Percentiles rank a stretch among this genome's conserved stretches.
phyloP scores from a whole-genome alignment of 2,329 filamentous ascomycete species.

The Xylariaceae sp. region DNA sequence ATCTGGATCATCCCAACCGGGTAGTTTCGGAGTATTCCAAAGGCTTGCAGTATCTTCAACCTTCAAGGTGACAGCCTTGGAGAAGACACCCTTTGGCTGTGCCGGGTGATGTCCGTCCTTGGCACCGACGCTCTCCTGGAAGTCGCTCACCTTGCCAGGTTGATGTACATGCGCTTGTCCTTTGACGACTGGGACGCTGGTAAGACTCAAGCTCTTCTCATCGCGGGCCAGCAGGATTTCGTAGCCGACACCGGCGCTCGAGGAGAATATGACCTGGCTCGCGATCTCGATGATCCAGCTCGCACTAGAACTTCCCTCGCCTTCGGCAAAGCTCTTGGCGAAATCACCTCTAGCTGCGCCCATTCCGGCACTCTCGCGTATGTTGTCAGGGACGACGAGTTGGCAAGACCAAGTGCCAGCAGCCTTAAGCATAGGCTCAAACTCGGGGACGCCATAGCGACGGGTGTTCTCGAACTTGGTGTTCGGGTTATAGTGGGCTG shows the following conservation, averaged over 20 bases:
- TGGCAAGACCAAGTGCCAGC: conserved; percentile 81
- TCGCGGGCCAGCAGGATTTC: conserved; percentile 85
- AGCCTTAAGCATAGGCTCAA: conserved; percentile 94
- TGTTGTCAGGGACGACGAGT: conserved; percentile 73
- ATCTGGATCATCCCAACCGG: conserved; percentile 53
- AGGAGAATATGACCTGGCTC: conserved; percentile 92
- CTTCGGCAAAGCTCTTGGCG: conserved; percentile 43
- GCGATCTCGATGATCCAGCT: conserved; percentile 85
- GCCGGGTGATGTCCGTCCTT: conserved; percentile 57
- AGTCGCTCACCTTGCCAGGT: conserved; percentile 73
- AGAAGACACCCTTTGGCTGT: conserved; percentile 75
- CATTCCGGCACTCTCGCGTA: conserved; percentile 59
- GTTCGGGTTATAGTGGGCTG: conserved; percentile 79
- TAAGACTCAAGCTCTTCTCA: conserved; percentile 72
- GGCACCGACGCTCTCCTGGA: conserved; percentile 59
- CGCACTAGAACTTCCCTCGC: conserved; percentile 48
- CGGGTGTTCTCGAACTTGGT: conserved; percentile 66
- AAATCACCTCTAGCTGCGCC: conserved; percentile 45
- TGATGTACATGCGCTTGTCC: conserved; percentile 47
- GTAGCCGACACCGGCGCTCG: conserved; percentile 79
- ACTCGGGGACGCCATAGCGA: conserved; percentile 76
- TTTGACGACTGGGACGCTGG: conserved; percentile 43
- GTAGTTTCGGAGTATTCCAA: conserved; percentile 89
- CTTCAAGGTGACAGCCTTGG: conserved; percentile 69
- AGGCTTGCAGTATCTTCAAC: conserved; percentile 85